Base-by-base conservation (phyloP, 495 filamentous ascomycete genomes). In the Penicillium macrosclerotiorum region DNA sequence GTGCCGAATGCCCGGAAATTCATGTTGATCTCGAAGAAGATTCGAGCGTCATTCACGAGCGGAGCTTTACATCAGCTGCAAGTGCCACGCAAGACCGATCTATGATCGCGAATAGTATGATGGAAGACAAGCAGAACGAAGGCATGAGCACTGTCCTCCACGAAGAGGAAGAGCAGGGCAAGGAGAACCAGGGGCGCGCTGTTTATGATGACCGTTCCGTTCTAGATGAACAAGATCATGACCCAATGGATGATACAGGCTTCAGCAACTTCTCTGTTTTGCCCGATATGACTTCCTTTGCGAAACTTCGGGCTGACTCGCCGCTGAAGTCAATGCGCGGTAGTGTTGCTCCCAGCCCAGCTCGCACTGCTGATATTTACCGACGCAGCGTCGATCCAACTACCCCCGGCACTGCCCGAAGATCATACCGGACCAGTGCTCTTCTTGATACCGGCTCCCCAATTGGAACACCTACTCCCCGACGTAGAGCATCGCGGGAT, bases 191-290 rank as follows among this genome's bases (percentile, higher is more conserved):
- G 26, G 33, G 31, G 14, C 46, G 50, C 9, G 45, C 57, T 2
- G 53, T 61, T 37, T 41, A 48, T 9, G 42, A 54, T 22, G 40
- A 59, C 11, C 43, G 59, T 33, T 51, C 42, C 41, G 62, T 59
- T 49, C 49, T 50, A 18, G 55, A 51, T 38, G 63, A 62, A 37
- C 54, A 63, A 5, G 54, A 60, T 29, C 56, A 72, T 16, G 69
- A 71, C 33, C 48, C 55, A 14, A 74, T 82, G 47, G 88, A 95
- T 55, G 90, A 94, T 52, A 92, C 87, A 14, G 85, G 84, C 30
- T 86, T 93, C 56, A 94, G 88, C 65, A 79, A 76, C 11, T 96
- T 95, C 65, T 95, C 90, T 3, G 86, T 88, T 0, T 79, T 95
- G 31, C 88, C 89, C 19, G 89, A 93, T 47, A 83, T 93, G 81